Evolutionary conservation across 169 alveolate genomes (phyloP), one percentile per base, ranked within the genome.

Genomic region (Eimeria zaria): DNA sequence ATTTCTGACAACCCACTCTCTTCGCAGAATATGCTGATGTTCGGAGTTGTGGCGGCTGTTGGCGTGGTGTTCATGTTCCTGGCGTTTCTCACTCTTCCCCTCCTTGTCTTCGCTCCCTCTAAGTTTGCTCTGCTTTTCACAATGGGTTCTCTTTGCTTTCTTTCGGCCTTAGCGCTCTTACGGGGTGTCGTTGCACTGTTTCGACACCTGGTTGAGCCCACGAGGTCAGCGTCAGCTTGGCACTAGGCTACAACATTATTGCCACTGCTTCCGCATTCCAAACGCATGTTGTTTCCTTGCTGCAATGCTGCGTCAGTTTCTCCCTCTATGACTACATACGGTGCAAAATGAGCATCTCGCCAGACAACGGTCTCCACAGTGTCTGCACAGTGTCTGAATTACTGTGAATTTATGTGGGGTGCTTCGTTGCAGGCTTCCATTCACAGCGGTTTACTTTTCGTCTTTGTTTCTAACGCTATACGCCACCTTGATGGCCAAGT

Each of bases 381-480:
- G 53, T 16, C 24, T 30, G 4, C 55, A 4, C 55, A 4, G 55
- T 9, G 55, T 48, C 16, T 16, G 24, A 1, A 44, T 30, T 36
- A 16, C 36, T 24, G 60, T 64, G 64, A n/a, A 51, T 30, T 81
- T 62, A 39, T 41, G 53, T 62, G 85, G 20, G 48, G 46, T 12
- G 89, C 33, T 44, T 80, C 27, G 16, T 16, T 51, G 48, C 92
- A 97, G 98, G 96, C 88, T 97, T 27, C 98, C 98, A 27, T 97
- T 97, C 96, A 96, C 98, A 44, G 95, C 97, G 87, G 96, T 96
- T 16, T 97, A 97, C 88, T 80, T 85, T 36, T 71, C 97, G 83
- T 96, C 97, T 22, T 58, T 97, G 67, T 73, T 96, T n/a, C 94
- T 97, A 83, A 97, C 98, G 81, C 95, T 97, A 58, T 96, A 96